Evolutionary conservation across 805 yeast genomes (phyloP).

Genomic region (Lachancea thermotolerans): DNA sequence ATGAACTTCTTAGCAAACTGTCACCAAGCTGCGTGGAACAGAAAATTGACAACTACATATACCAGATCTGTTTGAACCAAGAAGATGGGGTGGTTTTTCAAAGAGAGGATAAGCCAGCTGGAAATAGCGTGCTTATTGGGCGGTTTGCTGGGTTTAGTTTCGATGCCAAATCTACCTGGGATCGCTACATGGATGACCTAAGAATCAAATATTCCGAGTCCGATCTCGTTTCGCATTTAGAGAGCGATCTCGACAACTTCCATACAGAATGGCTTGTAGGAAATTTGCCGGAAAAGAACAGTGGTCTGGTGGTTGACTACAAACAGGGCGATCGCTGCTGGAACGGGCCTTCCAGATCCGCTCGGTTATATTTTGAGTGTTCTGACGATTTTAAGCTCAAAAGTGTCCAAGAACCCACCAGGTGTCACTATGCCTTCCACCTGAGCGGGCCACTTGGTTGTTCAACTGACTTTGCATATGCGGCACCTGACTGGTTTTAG

Average conservation of each 20-base stretch:
- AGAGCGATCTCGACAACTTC: conserved; percentile 14
- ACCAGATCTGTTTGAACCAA: conserved; percentile 20
- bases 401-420: conserved; percentile 81
- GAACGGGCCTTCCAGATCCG: conserved; percentile 87
- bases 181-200: conserved; percentile 20
- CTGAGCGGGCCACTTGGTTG: conserved; percentile 40
- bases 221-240: conserved; percentile 22
- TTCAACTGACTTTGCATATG: conserved; percentile 13
- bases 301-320: conserved; percentile 37
- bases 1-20: conserved; percentile 1
- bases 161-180: conserved; percentile 13
- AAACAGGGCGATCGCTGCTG: conserved; percentile 75
- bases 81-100: conserved; percentile 18
- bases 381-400: conserved; percentile 41
- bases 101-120: conserved; percentile 17
- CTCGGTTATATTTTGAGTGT: conserved; percentile 57
- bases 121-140: conserved; percentile 25
- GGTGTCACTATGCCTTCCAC: conserved; percentile 66
- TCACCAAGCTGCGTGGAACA: conserved; percentile 7
- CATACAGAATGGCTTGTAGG: conserved; percentile 18
- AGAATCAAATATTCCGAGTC: conserved; percentile 18
- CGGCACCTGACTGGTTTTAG: conserved; percentile 9
- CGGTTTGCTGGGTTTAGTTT: conserved; percentile 10
- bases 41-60: conserved; percentile 19
- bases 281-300: conserved; percentile 28